A percentile compares a stretch with the other conserved stretches of the same genome.
phyloP scores from a whole-genome alignment of 2,329 filamentous ascomycete genomes.

The Neonectria ditissima region DNA sequence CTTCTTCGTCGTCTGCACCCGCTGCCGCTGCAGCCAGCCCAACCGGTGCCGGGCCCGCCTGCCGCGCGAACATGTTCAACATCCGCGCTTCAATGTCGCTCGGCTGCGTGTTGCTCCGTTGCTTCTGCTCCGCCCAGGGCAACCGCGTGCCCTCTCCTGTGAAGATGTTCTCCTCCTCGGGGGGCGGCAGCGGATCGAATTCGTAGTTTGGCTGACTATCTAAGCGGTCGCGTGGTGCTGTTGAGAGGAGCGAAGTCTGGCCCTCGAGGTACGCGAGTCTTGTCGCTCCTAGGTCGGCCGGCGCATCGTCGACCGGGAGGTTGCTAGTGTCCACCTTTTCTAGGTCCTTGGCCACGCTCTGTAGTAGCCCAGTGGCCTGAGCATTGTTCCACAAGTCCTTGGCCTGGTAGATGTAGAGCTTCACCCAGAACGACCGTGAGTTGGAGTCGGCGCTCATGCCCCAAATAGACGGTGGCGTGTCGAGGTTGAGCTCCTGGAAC shows the following conservation, averaged over 20 bases:
- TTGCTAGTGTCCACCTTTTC: slow-evolving; percentile 55
- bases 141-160: slow-evolving; percentile 37
- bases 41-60: slow-evolving; percentile 23
- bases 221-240: slow-evolving; percentile 75
- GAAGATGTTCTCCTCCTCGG: slow-evolving; percentile 61
- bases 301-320: slow-evolving; percentile 55
- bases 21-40: background rate
- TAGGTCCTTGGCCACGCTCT: slow-evolving; percentile 73
- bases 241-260: slow-evolving; percentile 74
- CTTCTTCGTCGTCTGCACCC: slow-evolving; percentile 41
- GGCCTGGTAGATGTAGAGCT: slow-evolving; percentile 79
- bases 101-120: slow-evolving; percentile 9
- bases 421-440: slow-evolving; percentile 74
- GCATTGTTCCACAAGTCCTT: slow-evolving; percentile 90
- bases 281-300: slow-evolving; percentile 65
- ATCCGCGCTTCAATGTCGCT: slow-evolving; percentile 45
- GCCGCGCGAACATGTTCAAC: slow-evolving; percentile 44
- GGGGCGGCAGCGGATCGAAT: slow-evolving; percentile 85
- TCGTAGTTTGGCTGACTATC: slow-evolving; percentile 75
- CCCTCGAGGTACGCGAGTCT: slow-evolving; percentile 85
- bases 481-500: slow-evolving; percentile 83
- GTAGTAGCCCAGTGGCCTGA: slow-evolving; percentile 75
- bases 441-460: slow-evolving; percentile 75
- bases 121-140: slow-evolving; percentile 31
- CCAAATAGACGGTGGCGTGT: slow-evolving; percentile 85